phyloP scores from a whole-genome alignment of 2,329 filamentous ascomycete species.

The Pyrenophora teres region DNA sequence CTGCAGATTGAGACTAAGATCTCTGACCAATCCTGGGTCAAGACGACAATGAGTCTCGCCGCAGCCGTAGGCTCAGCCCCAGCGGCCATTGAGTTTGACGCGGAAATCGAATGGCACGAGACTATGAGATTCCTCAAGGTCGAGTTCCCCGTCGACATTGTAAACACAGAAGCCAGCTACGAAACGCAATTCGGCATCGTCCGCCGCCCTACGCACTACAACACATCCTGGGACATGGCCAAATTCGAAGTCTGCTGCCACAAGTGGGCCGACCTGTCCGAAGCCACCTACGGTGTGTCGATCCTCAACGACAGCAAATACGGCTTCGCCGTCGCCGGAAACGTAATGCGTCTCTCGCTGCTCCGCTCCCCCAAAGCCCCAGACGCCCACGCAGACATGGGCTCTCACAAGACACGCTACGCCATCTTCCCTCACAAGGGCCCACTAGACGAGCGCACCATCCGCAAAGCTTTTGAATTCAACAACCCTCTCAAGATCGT shows the following conservation, averaged over 20 bases:
- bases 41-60: conserved; percentile 80
- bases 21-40: conserved; percentile 83
- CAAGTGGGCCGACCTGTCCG: conserved; percentile 89
- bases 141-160: conserved; percentile 91
- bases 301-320: conserved; percentile 97
- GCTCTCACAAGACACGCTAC: conserved; percentile 82
- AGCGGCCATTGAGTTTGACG: conserved; percentile 75
- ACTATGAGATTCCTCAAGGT: conserved; percentile 98
- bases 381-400: conserved; percentile 94
- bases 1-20: conserved; percentile 85
- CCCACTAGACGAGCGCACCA: conserved; percentile 70
- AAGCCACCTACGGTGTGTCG: conserved; percentile 86
- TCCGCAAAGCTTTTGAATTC: conserved; percentile 86
- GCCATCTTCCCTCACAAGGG: conserved; percentile 86
- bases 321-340: conserved; percentile 88
- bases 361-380: conserved; percentile 89
- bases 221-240: conserved; percentile 97
- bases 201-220: conserved; percentile 92
- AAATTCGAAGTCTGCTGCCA: conserved; percentile 98
- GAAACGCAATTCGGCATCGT: conserved; percentile 94
- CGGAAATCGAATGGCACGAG: conserved; percentile 95
- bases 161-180: conserved; percentile 90
- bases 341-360: conserved; percentile 85
- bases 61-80: conserved; percentile 68
- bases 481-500: conserved; percentile 76